A percentile compares a stretch with the other conserved stretches of the same genome.
Evolutionary conservation across 2,329 filamentous ascomycete species (phyloP).

Genomic region (Cladosporium sp.): DNA sequence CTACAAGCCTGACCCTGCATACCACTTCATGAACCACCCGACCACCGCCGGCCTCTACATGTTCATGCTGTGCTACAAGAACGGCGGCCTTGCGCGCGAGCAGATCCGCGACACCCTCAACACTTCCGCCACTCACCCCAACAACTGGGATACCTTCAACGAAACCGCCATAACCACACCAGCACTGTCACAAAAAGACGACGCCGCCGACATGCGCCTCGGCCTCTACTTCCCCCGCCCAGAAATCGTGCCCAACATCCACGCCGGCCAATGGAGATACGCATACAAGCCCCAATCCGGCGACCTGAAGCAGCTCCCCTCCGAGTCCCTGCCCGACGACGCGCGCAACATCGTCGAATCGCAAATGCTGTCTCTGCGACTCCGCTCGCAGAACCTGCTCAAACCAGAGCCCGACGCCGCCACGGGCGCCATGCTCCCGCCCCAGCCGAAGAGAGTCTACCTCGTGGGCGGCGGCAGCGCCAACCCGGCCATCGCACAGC

Average conservation of each 20-base stretch:
- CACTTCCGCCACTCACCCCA: constrained; percentile 34
- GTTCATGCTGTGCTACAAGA: constrained; percentile 99
- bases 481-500: constrained; percentile 82
- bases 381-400: constrained; percentile 77
- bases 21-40: constrained; percentile 98
- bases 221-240: constrained; percentile 94
- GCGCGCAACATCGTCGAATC: constrained; percentile 86
- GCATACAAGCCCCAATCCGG: constrained; percentile 51
- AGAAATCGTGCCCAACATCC: constrained; percentile 92
- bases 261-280: constrained; percentile 82
- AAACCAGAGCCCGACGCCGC: constrained; percentile 31
- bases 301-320: constrained; percentile 35
- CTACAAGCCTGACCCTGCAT: constrained; percentile 84
- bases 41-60: constrained; percentile 89
- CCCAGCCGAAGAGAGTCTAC: constrained; percentile 86
- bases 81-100: constrained; percentile 89
- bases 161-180: constrained; percentile 62
- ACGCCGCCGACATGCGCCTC: constrained; percentile 62
- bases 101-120: constrained; percentile 80
- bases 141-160: constrained; percentile 79
- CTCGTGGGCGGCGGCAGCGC: constrained; percentile 88
- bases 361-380: constrained; percentile 86
- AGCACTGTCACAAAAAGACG: constrained; percentile 59
- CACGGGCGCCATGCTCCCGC: constrained; percentile 57
- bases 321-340: constrained; percentile 57